Conservation (phyloP, 1,139 yeast genomes). For the Nadsonia commutata region DNA sequence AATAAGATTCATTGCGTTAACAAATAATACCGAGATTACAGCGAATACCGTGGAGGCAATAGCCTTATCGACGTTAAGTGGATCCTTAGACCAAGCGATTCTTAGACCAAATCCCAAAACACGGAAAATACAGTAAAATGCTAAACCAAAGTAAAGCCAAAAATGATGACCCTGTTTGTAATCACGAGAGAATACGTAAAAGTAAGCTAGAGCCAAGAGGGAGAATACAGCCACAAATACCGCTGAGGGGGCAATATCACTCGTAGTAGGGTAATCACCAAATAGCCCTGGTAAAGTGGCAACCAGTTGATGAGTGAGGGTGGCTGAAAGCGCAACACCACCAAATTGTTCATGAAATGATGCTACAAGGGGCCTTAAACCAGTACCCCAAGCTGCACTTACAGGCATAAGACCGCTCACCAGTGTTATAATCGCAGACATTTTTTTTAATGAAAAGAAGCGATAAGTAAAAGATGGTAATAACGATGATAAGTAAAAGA, state of each 20-base stretch:
- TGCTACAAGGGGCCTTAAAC: neutral
- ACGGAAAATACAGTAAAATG: constrained; percentile 37
- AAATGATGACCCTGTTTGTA: constrained; percentile 49
- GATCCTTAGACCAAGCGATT: constrained; percentile 41
- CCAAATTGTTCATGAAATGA: neutral
- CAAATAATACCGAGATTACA: constrained; percentile 31
- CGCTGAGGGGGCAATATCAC: constrained; percentile 49
- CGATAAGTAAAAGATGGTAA: no score
- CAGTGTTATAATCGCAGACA: neutral
- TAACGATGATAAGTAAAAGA: no score
- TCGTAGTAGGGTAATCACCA: constrained; percentile 48
- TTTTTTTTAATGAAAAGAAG: neutral
- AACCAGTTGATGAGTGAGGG: neutral
- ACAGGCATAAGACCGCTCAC: neutral
- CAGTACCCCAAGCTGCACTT: neutral
- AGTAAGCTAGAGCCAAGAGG: constrained; percentile 34
- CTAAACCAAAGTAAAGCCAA: constrained; percentile 41
- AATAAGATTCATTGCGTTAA: constrained; percentile 28
- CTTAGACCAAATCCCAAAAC: constrained; percentile 48
- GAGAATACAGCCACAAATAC: constrained; percentile 43
- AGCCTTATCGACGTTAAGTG: constrained; percentile 35
- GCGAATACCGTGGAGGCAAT: constrained; percentile 46
- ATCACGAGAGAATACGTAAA: constrained; percentile 37
- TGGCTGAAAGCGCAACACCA: neutral
- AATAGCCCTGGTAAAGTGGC: constrained; percentile 18